These are phyloP conservation scores for Sugiyamaella xylanicola DNA, from an alignment of 1,139 yeast genomes.

Conservation along the genomic window DNA sequence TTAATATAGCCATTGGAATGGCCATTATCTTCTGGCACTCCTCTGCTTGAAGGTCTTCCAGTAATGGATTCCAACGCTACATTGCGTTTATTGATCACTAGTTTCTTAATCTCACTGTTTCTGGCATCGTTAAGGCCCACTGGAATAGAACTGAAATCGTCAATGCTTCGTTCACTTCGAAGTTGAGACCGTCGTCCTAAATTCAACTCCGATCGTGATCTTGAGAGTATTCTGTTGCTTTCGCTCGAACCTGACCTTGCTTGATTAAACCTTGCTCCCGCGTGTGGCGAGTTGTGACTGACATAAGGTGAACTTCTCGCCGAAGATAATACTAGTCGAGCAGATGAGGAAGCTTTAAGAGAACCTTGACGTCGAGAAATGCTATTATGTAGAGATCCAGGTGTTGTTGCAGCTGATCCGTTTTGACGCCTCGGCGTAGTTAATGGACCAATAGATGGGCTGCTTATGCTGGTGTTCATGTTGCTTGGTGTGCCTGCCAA, in stretches of 20 bases:
- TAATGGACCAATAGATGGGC: conserved; percentile 28
- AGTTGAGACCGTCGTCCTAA: conserved; percentile 9
- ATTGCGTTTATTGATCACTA: conserved; percentile 41
- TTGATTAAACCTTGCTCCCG: background rate
- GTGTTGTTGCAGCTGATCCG: conserved; percentile 12
- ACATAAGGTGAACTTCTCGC: conserved; percentile 17
- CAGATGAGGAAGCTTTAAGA: conserved; percentile 17
- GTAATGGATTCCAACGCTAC: conserved; percentile 45
- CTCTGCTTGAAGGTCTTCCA: conserved; percentile 12
- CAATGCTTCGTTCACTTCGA: conserved; percentile 22
- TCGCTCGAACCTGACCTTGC: background rate
- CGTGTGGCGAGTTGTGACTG: conserved; percentile 6
- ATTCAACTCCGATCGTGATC: conserved; percentile 22
- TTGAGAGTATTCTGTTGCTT: background rate
- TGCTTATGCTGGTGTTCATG: conserved; percentile 35
- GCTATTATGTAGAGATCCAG: conserved; percentile 13
- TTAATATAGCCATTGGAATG: background rate
- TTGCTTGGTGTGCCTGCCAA: conserved; percentile 38
- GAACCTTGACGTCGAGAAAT: conserved; percentile 14
- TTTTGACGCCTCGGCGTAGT: conserved; percentile 24
- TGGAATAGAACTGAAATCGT: conserved; percentile 20
- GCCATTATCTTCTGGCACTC: background rate
- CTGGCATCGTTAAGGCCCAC: conserved; percentile 14
- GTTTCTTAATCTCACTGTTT: conserved; percentile 40
- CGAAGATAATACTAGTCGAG: conserved; percentile 12